phyloP scores from a whole-genome alignment of 306 rosid genomes.

The Begonia loranthoides region DNA sequence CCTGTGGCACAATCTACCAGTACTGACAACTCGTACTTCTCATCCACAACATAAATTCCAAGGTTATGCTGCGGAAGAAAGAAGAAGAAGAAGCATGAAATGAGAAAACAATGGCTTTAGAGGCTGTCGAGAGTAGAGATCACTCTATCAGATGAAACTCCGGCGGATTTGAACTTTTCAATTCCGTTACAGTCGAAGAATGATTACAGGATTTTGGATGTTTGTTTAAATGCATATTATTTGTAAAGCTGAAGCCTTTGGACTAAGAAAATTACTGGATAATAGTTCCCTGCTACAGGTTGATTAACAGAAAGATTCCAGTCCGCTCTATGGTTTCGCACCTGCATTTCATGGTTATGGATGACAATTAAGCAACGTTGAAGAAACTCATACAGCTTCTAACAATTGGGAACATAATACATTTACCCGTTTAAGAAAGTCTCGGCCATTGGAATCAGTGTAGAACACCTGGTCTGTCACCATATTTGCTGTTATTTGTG shows the following conservation, averaged over 20 bases:
- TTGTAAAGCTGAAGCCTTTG: background rate
- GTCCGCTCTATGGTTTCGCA: conserved; percentile 62
- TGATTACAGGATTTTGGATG: no score
- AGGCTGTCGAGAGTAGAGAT: background rate
- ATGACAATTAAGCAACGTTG: conserved; percentile 7
- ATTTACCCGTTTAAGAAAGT: conserved; percentile 72
- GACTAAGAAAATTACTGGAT: conserved; percentile 46
- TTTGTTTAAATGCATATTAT: no score
- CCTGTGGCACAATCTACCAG: conserved; percentile 88
- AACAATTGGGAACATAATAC: background rate
- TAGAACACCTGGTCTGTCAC: conserved; percentile 59
- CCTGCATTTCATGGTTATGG: conserved; percentile 28
- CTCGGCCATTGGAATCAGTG: conserved; percentile 89
- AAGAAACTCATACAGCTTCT: background rate
- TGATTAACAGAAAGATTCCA: conserved; percentile 71
- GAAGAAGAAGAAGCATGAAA: background rate
- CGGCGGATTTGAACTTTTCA: no score
- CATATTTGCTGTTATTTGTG: conserved; percentile 60
- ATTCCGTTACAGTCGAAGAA: no score
- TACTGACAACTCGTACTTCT: conserved; percentile 63
- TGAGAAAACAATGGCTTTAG: background rate
- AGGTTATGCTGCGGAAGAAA: conserved; percentile 49
- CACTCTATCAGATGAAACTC: no score
- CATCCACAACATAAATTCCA: conserved; percentile 59
- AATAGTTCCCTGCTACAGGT: conserved; percentile 87